Percentiles rank a stretch among this genome's conserved stretches.
These are phyloP conservation scores for Capsicum baccatum DNA, from an alignment of 257 asterid genomes.

Conservation along the genomic window DNA sequence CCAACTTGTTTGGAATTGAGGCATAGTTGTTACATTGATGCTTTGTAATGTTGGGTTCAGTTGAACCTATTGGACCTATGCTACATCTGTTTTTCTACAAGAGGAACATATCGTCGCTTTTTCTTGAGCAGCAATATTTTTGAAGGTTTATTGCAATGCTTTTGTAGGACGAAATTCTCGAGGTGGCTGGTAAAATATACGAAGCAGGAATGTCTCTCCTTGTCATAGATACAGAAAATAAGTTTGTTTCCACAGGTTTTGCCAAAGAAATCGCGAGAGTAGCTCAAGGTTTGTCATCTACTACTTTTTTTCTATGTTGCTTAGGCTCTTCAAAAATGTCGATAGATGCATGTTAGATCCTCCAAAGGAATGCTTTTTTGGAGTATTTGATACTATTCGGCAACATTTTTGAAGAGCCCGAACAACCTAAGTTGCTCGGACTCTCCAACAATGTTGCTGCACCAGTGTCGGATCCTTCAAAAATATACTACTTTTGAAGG, in stretches of 20 bases:
- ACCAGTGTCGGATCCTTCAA: too few species aligned
- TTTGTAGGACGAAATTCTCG: constrained; percentile 89
- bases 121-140: background rate
- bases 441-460: too few species aligned
- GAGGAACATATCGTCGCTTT: background rate
- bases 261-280: constrained; percentile 98
- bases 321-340: too few species aligned
- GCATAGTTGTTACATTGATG: background rate
- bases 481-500: too few species aligned
- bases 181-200: constrained; percentile 88
- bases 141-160: background rate
- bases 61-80: background rate
- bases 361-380: too few species aligned
- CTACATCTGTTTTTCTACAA: background rate
- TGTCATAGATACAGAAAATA: constrained; percentile 62
- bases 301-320: background rate
- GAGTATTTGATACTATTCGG: too few species aligned
- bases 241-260: constrained; percentile 94
- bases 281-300: constrained; percentile 72
- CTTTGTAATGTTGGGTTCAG: background rate
- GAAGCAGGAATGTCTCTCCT: constrained; percentile 79
- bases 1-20: background rate
- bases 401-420: too few species aligned
- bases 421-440: background rate
- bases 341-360: too few species aligned